Percentiles rank a stretch among this genome's conserved stretches.
phyloP scores from a whole-genome alignment of 768 basidiomycete species.

The Paxillus rubicundulus region DNA sequence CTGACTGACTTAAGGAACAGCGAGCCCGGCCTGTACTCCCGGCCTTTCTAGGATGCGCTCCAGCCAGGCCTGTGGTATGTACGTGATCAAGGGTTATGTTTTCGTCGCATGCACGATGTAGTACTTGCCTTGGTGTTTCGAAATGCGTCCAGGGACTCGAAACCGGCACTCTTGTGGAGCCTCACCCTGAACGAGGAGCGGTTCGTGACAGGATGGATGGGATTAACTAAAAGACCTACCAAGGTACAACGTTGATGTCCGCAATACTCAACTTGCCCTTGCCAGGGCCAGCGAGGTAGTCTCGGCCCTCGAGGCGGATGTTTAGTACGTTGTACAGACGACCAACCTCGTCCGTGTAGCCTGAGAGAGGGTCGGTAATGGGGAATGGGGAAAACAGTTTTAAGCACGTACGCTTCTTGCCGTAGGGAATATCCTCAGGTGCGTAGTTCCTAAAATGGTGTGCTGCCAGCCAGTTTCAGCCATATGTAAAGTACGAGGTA shows the following conservation, averaged over 20 bases:
- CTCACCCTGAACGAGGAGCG: slow-evolving; percentile 48
- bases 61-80: slow-evolving; percentile 26
- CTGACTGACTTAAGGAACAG: slow-evolving; percentile 7
- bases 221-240: slow-evolving; percentile 37
- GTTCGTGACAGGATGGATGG: neutral
- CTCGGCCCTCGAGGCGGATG: slow-evolving; percentile 66
- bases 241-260: slow-evolving; percentile 66
- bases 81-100: neutral
- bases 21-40: slow-evolving; percentile 23
- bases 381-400: neutral
- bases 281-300: slow-evolving; percentile 78
- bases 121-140: slow-evolving; percentile 55
- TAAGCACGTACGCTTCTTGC: slow-evolving; percentile 51
- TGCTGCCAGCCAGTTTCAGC: slow-evolving; percentile 34
- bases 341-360: slow-evolving; percentile 79
- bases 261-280: slow-evolving; percentile 68
- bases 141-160: slow-evolving; percentile 59
- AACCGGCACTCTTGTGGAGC: slow-evolving; percentile 43
- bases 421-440: slow-evolving; percentile 67
- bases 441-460: slow-evolving; percentile 69
- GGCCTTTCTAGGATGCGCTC: slow-evolving; percentile 25
- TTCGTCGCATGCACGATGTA: neutral
- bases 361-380: slow-evolving; percentile 32
- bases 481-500: slow-evolving; percentile 11
- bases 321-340: slow-evolving; percentile 84